Evolutionary conservation across 441 rosid species (phyloP).

Genomic region (Jatropha multifida): DNA sequence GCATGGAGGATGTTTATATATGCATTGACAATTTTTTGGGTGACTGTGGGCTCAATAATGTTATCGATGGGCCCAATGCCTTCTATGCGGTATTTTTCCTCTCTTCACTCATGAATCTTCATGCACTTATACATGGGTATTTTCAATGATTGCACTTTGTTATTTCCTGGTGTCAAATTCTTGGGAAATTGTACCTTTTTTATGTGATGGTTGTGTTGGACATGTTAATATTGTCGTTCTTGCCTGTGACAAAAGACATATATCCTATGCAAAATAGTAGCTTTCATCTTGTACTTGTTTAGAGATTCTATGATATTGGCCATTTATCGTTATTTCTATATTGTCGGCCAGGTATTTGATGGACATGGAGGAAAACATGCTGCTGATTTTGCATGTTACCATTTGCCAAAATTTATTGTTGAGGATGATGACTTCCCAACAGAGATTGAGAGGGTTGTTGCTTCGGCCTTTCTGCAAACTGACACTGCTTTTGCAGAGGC

Average conservation of each 20-base stretch:
- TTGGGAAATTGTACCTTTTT: background rate
- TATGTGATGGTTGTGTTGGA: background rate
- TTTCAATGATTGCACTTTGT: background rate
- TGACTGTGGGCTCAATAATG: slow-evolving; percentile 44
- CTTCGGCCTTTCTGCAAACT: slow-evolving; percentile 83
- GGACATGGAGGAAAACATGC: slow-evolving; percentile 97
- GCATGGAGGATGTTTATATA: slow-evolving; percentile 78
- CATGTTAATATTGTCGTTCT: background rate
- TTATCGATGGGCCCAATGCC: slow-evolving; percentile 56
- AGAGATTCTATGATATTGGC: background rate
- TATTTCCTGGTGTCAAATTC: background rate
- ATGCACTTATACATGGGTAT: background rate
- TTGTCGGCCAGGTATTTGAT: slow-evolving; percentile 67
- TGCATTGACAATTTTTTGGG: slow-evolving; percentile 59
- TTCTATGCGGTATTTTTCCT: slow-evolving; percentile 71
- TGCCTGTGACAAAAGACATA: background rate
- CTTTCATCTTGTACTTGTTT: background rate
- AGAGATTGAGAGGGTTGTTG: slow-evolving; percentile 59
- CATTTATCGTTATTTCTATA: slow-evolving; percentile 6
- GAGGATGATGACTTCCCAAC: slow-evolving; percentile 64
- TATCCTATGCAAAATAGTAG: background rate
- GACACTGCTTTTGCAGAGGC: slow-evolving; percentile 82
- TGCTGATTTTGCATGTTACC: slow-evolving; percentile 71
- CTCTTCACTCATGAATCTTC: background rate
- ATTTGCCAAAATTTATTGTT: slow-evolving; percentile 72